Evolutionary conservation across 1,284 basidiomycete genomes (phyloP).

Genomic region (Athelia sp.): DNA sequence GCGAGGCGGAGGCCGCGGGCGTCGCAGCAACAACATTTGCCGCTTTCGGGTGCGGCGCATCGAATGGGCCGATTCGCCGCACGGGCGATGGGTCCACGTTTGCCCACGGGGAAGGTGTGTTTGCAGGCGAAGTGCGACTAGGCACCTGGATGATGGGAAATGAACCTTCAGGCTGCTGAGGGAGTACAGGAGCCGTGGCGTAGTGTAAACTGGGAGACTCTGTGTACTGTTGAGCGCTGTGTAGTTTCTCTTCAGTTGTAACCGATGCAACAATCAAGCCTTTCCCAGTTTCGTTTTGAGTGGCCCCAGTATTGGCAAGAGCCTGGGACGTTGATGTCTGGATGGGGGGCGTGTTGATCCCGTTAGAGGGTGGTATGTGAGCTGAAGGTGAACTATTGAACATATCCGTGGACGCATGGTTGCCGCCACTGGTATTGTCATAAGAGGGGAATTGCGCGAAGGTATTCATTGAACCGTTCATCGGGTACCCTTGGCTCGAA

Average conservation of each 20-base stretch:
- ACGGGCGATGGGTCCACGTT: slow-evolving; percentile 23
- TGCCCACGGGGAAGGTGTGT: slow-evolving; percentile 26
- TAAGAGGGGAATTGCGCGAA: not conserved
- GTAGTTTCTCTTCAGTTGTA: not conserved
- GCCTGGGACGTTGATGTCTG: not conserved
- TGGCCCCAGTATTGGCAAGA: not conserved
- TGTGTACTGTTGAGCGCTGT: not conserved
- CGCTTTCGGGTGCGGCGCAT: slow-evolving; percentile 27
- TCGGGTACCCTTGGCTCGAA: slow-evolving; percentile 5
- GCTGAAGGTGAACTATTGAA: too few species aligned
- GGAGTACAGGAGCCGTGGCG: not conserved
- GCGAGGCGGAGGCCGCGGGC: slow-evolving; percentile 26
- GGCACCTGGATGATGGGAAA: not conserved
- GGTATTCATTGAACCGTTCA: slow-evolving; percentile 14
- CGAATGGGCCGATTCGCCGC: slow-evolving; percentile 40
- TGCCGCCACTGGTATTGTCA: too few species aligned
- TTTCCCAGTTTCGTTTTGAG: not conserved
- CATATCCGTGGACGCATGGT: too few species aligned
- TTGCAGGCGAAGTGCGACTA: slow-evolving; percentile 2
- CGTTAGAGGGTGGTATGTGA: too few species aligned
- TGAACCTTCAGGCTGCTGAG: not conserved
- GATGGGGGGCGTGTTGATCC: not conserved
- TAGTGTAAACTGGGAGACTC: not conserved
- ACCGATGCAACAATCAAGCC: not conserved
- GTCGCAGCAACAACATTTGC: slow-evolving; percentile 17